phyloP scores from a whole-genome alignment of 257 asterid species.

The Fraxinus anomala region DNA sequence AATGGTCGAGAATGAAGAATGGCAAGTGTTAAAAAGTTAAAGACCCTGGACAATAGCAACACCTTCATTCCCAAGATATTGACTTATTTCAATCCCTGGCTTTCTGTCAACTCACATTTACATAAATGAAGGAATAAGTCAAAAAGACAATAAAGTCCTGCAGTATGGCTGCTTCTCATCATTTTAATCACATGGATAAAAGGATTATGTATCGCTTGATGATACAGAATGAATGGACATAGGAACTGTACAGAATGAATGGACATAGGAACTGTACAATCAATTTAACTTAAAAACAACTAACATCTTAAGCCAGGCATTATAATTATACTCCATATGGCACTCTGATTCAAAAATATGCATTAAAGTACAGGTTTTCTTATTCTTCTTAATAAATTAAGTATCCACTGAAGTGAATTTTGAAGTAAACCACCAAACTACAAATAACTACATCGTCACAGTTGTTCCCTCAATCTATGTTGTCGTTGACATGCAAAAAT shows the following conservation, averaged over 20 bases:
- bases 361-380: neutral
- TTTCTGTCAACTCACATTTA: neutral
- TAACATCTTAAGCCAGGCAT: neutral
- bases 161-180: neutral
- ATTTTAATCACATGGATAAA: neutral
- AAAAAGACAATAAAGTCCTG: neutral
- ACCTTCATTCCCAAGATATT: neutral
- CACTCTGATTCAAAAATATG: neutral
- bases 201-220: neutral
- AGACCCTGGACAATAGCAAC: neutral
- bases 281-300: slow-evolving; percentile 1
- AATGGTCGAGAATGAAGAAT: neutral
- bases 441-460: neutral
- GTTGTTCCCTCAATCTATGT: neutral
- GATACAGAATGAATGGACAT: neutral
- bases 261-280: neutral
- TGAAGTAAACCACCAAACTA: neutral
- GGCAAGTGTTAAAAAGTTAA: neutral
- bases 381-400: neutral
- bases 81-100: neutral
- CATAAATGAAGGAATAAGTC: neutral
- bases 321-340: neutral
- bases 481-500: neutral
- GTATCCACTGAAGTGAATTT: neutral
- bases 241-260: neutral